Conservation (phyloP, 371 early-diverging fungal species). For the Syncephalastrum sp. region DNA sequence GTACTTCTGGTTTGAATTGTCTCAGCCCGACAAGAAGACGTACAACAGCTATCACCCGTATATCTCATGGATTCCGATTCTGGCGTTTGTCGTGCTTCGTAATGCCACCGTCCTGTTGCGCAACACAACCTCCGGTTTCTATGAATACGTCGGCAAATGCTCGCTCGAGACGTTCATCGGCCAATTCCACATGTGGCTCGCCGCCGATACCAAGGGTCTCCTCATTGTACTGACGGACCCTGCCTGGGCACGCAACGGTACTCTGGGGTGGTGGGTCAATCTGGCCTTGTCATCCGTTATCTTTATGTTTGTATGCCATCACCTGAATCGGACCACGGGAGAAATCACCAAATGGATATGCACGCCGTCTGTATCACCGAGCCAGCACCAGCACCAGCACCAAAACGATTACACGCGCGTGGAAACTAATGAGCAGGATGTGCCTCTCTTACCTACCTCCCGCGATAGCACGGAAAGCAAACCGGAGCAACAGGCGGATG, state of each 20-base stretch:
- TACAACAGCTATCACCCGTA: conserved; percentile 66
- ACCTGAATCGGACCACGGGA: conserved; percentile 52
- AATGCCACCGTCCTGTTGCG: conserved; percentile 57
- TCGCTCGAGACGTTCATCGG: conserved; percentile 78
- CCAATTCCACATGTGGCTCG: conserved; percentile 80
- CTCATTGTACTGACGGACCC: conserved; percentile 42
- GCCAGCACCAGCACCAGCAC: conserved; percentile 6
- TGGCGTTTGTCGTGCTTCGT: conserved; percentile 64
- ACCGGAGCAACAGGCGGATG: conserved; percentile 7
- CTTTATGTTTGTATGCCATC: conserved; percentile 58
- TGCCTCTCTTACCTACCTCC: conserved; percentile 24
- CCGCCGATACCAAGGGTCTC: conserved; percentile 71
- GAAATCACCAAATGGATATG: conserved; percentile 47
- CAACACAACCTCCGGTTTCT: conserved; percentile 52
- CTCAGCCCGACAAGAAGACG: conserved; percentile 38
- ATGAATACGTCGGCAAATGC: conserved; percentile 60
- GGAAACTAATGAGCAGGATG: conserved; percentile 20
- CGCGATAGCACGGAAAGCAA: conserved; percentile 3
- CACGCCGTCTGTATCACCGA: conserved; percentile 8
- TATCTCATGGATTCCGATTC: conserved; percentile 60
- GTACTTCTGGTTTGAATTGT: conserved; percentile 50
- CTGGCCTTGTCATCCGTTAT: conserved; percentile 45
- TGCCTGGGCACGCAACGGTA: conserved; percentile 23
- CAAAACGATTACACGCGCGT: neutral
- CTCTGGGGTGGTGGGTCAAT: conserved; percentile 58